These are phyloP conservation scores for Erodium maritimum DNA, from an alignment of 345 rosid species.

Conservation along the genomic window DNA sequence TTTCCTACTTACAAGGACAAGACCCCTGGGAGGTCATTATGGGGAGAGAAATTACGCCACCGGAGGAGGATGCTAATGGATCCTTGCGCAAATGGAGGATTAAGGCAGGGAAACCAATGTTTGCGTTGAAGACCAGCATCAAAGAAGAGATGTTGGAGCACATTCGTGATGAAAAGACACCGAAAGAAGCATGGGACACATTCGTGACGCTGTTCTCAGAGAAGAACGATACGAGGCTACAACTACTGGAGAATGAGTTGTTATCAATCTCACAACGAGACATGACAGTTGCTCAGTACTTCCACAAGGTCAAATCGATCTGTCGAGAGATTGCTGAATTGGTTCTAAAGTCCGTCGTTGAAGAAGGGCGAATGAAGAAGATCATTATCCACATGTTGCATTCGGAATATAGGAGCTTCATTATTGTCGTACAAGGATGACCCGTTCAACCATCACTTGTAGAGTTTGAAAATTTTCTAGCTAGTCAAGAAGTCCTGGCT, in stretches of 20 bases:
- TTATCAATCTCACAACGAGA: constrained; percentile 1
- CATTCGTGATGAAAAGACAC: background rate
- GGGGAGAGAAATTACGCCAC: no score
- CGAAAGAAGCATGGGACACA: no score
- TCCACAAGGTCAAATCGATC: constrained; percentile 5
- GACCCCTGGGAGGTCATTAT: no score
- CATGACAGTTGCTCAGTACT: background rate
- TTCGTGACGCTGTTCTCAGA: no score
- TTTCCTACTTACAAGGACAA: no score
- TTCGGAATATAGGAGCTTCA: no score
- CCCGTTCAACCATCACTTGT: no score
- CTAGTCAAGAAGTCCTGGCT: background rate
- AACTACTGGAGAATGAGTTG: background rate
- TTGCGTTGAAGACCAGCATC: background rate
- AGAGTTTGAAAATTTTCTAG: constrained; percentile 2
- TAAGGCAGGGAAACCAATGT: background rate
- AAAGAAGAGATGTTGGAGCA: background rate
- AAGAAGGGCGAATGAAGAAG: background rate
- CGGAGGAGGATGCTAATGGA: no score
- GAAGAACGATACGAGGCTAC: background rate
- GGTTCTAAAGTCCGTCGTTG: background rate
- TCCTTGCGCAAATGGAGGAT: constrained; percentile 2
- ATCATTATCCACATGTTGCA: background rate
- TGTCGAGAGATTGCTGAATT: background rate
- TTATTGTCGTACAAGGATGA: no score